These are phyloP conservation scores for Hyphopichia pseudoburtonii DNA, from an alignment of 1,139 yeast species.

Conservation along the genomic window DNA sequence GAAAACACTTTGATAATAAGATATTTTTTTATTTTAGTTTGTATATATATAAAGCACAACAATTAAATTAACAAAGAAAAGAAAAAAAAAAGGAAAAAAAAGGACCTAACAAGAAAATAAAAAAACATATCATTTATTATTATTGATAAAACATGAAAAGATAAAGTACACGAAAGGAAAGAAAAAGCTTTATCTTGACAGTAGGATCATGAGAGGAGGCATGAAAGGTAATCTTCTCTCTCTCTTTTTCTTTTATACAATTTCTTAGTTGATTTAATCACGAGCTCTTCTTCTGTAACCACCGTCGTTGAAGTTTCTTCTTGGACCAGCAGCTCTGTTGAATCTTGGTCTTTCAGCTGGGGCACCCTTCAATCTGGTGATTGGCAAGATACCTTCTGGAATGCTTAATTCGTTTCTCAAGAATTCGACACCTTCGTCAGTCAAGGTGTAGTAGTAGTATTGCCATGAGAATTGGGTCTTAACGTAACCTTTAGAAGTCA, in stretches of 20 bases:
- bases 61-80: constrained; percentile 14
- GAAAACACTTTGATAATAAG: too few species aligned
- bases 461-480: constrained; percentile 99
- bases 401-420: constrained; percentile 97
- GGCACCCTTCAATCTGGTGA: constrained; percentile 95
- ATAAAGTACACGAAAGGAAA: neutral
- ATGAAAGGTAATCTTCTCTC: neutral
- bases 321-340: constrained; percentile 38
- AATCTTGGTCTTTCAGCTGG: constrained; percentile 78
- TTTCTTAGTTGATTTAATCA: constrained; percentile 31
- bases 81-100: constrained; percentile 9
- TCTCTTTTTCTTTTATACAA: constrained; percentile 8
- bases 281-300: constrained; percentile 50
- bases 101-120: constrained; percentile 6
- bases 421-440: constrained; percentile 99
- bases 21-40: too few species aligned
- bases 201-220: neutral
- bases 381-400: constrained; percentile 98
- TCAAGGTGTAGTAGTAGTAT: constrained; percentile 99
- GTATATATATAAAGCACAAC: constrained; percentile 12
- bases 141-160: neutral
- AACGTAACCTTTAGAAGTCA: constrained; percentile 98
- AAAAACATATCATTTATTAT: too few species aligned
- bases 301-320: constrained; percentile 22
- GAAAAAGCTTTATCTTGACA: neutral